Conservation (phyloP, 306 rosid species). For the Luffa acutangula region DNA sequence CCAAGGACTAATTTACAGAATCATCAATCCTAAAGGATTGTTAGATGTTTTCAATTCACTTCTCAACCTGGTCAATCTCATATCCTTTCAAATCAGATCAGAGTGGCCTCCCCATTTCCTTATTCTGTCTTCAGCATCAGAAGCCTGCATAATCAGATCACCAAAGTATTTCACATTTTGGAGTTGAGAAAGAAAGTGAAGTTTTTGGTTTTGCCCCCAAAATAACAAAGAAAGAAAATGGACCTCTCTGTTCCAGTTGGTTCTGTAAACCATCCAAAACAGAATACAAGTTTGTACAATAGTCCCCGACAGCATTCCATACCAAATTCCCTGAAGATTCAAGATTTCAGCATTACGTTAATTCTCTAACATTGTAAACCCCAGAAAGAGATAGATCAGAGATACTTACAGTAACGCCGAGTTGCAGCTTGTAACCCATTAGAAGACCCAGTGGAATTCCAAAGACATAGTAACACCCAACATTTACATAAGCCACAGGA, state of each 20-base stretch:
- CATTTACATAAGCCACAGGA: slow-evolving; percentile 49
- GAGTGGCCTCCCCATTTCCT: slow-evolving; percentile 30
- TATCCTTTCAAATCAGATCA: background rate
- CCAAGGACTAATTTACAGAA: background rate
- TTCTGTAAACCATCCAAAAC: slow-evolving; percentile 33
- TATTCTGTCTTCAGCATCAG: slow-evolving; percentile 35
- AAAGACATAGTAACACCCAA: slow-evolving; percentile 54
- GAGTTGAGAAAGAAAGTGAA: background rate
- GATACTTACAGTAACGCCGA: slow-evolving; percentile 43
- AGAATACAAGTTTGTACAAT: slow-evolving; percentile 47
- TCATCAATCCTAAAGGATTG: background rate
- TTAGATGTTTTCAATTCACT: background rate
- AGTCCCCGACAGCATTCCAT: slow-evolving; percentile 53
- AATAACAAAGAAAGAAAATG: background rate
- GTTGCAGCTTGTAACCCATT: slow-evolving; percentile 36
- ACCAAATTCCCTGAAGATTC: slow-evolving; percentile 58
- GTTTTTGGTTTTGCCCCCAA: background rate
- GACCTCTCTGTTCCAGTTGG: slow-evolving; percentile 75
- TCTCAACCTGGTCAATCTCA: background rate
- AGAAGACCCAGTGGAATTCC: slow-evolving; percentile 65
- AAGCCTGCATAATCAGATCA: slow-evolving; percentile 20
- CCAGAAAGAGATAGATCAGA: background rate
- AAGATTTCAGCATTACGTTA: no score
- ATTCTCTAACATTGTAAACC: background rate
- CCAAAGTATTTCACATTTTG: background rate